Evolutionary conservation across 2,329 filamentous ascomycete species (phyloP).

Genomic region (Penicillium sp.): DNA sequence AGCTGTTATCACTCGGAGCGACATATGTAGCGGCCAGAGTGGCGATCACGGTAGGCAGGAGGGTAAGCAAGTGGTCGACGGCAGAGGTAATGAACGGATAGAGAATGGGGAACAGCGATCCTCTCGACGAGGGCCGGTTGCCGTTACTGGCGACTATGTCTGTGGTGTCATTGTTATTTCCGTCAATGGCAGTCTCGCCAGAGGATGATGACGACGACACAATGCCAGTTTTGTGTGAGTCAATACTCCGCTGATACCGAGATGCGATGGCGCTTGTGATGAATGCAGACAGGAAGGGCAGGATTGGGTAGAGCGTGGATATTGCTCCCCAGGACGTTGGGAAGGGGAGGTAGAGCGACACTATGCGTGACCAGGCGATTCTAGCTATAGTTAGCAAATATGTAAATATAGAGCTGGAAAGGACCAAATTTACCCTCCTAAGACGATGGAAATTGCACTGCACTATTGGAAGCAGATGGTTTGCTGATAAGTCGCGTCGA

Average conservation of each 20-base stretch:
- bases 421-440: slow-evolving; percentile 19
- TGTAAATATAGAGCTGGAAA: neutral
- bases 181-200: neutral
- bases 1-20: slow-evolving; percentile 22
- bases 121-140: no score
- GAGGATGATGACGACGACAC: neutral
- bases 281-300: neutral
- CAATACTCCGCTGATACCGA: neutral
- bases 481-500: slow-evolving; percentile 53
- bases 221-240: neutral
- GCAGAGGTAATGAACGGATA: slow-evolving; percentile 7
- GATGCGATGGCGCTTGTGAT: neutral
- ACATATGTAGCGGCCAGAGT: slow-evolving; percentile 28
- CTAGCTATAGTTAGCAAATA: slow-evolving; percentile 15
- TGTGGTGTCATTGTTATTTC: neutral
- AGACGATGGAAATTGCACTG: slow-evolving; percentile 13
- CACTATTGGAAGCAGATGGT: neutral
- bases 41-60: slow-evolving; percentile 26
- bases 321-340: slow-evolving; percentile 22
- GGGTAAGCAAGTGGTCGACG: slow-evolving; percentile 20
- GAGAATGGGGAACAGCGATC: neutral
- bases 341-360: slow-evolving; percentile 22
- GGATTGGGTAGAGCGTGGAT: slow-evolving; percentile 20
- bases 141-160: neutral
- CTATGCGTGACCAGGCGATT: slow-evolving; percentile 25